phyloP scores from a whole-genome alignment of 192 early-diverging fungal species.

The Glomus cerebriforme region DNA sequence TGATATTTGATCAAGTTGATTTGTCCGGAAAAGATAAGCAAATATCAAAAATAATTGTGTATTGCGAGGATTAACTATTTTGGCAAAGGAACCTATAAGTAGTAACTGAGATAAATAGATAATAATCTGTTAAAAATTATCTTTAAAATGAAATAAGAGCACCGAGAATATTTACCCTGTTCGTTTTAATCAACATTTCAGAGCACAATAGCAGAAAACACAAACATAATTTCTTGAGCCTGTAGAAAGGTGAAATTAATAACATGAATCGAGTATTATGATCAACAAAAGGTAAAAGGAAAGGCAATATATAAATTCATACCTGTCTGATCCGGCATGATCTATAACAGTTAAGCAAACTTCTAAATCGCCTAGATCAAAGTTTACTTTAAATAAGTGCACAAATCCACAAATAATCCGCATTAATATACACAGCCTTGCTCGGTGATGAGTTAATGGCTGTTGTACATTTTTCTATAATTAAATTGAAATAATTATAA shows the following conservation, averaged over 20 bases:
- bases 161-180: not conserved
- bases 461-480: not conserved
- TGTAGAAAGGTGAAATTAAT: not conserved
- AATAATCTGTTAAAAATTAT: not conserved
- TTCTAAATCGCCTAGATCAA: not conserved
- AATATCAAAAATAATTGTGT: constrained; percentile 18
- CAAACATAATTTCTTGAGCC: constrained; percentile 21
- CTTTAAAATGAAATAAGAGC: not conserved
- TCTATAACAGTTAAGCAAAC: not conserved
- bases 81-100: not conserved
- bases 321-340: constrained; percentile 17
- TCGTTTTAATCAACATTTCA: not conserved
- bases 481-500: not conserved
- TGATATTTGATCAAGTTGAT: constrained; percentile 6
- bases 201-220: constrained; percentile 14
- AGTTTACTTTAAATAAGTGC: not conserved
- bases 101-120: not conserved
- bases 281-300: not conserved
- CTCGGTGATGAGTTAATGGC: constrained; percentile 1
- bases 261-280: not conserved
- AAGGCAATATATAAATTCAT: not conserved
- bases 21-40: constrained; percentile 19
- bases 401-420: constrained; percentile 17
- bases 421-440: not conserved
- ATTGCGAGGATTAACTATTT: constrained; percentile 14